phyloP scores from a whole-genome alignment of 805 yeast genomes.

The Suhomyces canberraensis region DNA sequence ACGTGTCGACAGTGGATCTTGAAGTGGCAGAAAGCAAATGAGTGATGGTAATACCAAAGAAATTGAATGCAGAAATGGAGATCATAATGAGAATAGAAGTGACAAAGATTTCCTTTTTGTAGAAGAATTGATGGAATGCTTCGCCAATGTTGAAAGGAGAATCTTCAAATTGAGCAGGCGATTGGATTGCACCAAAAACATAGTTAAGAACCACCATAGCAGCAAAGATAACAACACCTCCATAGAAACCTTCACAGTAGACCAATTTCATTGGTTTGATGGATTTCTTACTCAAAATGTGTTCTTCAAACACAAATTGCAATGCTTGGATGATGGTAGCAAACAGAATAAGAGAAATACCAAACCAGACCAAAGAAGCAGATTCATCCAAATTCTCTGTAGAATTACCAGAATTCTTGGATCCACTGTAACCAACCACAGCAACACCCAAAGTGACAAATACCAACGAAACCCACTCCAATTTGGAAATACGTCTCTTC shows the following conservation, averaged over 20 bases:
- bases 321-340: constrained; percentile 71
- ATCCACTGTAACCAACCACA: constrained; percentile 71
- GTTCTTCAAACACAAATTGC: constrained; percentile 78
- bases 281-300: constrained; percentile 50
- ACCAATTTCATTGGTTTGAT: constrained; percentile 64
- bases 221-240: constrained; percentile 43
- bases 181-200: constrained; percentile 31
- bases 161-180: constrained; percentile 33
- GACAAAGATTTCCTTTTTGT: constrained; percentile 39
- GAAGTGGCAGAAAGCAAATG: constrained; percentile 67
- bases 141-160: constrained; percentile 57
- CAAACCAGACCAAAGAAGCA: constrained; percentile 41
- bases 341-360: constrained; percentile 53
- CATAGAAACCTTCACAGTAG: constrained; percentile 73
- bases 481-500: constrained; percentile 48
- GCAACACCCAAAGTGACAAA: constrained; percentile 67
- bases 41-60: constrained; percentile 69
- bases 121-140: constrained; percentile 48
- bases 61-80: constrained; percentile 69
- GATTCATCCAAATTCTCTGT: constrained; percentile 9
- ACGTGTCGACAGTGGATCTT: constrained; percentile 74
- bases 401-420: constrained; percentile 18
- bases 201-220: constrained; percentile 45
- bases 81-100: constrained; percentile 66
- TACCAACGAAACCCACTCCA: constrained; percentile 68